Evolutionary conservation across 2,329 filamentous ascomycete species (phyloP).

Genomic region (Cladophialophora yegresii): DNA sequence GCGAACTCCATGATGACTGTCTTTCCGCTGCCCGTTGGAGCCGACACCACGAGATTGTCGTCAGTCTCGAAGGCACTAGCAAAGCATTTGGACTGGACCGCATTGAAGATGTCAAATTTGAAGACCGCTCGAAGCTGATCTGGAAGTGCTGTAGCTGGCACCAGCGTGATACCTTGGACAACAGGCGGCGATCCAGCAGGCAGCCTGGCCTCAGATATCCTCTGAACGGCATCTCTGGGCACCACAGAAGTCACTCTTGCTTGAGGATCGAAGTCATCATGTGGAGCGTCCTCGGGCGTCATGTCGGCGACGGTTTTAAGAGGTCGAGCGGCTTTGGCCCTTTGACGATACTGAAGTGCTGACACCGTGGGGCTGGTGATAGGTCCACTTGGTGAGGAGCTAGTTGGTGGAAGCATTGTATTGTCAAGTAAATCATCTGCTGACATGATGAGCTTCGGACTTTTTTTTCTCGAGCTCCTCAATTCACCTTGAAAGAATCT

Average conservation of each 20-base stretch:
- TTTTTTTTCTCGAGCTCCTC: neutral
- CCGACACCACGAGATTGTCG: conserved; percentile 76
- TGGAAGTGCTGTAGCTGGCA: conserved; percentile 63
- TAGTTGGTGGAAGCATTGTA: conserved; percentile 16
- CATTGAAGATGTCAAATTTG: conserved; percentile 74
- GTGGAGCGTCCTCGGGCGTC: neutral
- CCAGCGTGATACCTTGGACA: conserved; percentile 62
- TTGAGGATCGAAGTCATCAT: neutral
- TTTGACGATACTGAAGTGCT: conserved; percentile 23
- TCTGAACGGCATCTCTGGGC: neutral
- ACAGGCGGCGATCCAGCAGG: conserved; percentile 41
- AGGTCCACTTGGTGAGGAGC: conserved; percentile 25
- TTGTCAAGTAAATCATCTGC: conserved; percentile 17
- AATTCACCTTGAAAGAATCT: conserved; percentile 10
- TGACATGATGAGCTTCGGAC: conserved; percentile 7
- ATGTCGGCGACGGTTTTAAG: neutral
- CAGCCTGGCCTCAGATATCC: neutral
- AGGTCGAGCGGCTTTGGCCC: neutral
- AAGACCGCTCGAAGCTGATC: conserved; percentile 71
- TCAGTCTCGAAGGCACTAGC: conserved; percentile 63
- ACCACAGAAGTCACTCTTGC: neutral
- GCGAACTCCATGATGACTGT: conserved; percentile 79
- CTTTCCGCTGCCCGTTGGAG: conserved; percentile 84
- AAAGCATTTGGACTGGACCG: conserved; percentile 80
- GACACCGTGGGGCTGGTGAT: conserved; percentile 29